Evolutionary conservation across 768 basidiomycete species (phyloP).

Genomic region (Hysterangium stoloniferum): DNA sequence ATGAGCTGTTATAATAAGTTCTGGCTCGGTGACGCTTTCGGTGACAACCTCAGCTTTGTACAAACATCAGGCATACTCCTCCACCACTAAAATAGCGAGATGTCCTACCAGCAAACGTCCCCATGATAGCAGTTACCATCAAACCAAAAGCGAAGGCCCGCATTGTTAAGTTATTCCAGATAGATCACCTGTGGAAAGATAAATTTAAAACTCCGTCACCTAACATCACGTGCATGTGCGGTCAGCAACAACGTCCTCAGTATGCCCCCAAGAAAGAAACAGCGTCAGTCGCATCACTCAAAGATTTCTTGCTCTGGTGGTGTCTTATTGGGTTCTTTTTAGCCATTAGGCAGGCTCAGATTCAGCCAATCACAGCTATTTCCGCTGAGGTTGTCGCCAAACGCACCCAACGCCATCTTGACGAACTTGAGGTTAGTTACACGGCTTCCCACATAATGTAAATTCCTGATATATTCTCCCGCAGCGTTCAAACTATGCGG

Average conservation of each 20-base stretch:
- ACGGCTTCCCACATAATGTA: conserved; percentile 3
- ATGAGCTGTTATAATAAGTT: conserved; percentile 42
- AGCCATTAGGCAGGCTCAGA: conserved; percentile 12
- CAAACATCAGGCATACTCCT: background rate
- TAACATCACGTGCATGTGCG: background rate
- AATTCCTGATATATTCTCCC: conserved; percentile 8
- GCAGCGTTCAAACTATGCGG: conserved; percentile 74
- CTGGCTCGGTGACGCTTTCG: conserved; percentile 33
- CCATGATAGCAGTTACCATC: conserved; percentile 1
- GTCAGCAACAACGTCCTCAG: background rate
- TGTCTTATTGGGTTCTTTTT: background rate
- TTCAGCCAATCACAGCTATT: conserved; percentile 21
- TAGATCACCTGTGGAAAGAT: background rate
- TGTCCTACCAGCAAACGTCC: background rate
- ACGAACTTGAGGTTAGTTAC: conserved; percentile 68
- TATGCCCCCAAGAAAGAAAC: conserved; percentile 11
- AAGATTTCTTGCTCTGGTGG: background rate
- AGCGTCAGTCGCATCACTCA: conserved; percentile 7
- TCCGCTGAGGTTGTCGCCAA: conserved; percentile 65
- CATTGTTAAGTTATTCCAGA: conserved; percentile 1
- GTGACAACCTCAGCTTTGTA: conserved; percentile 5
- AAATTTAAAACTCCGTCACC: conserved; percentile 4
- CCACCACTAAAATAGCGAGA: background rate
- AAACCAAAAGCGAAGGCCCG: conserved; percentile 1
- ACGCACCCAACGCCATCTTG: conserved; percentile 68